These are phyloP conservation scores for Colletotrichum tamarilloi DNA, from an alignment of 2,329 filamentous ascomycete species.

Conservation along the genomic window DNA sequence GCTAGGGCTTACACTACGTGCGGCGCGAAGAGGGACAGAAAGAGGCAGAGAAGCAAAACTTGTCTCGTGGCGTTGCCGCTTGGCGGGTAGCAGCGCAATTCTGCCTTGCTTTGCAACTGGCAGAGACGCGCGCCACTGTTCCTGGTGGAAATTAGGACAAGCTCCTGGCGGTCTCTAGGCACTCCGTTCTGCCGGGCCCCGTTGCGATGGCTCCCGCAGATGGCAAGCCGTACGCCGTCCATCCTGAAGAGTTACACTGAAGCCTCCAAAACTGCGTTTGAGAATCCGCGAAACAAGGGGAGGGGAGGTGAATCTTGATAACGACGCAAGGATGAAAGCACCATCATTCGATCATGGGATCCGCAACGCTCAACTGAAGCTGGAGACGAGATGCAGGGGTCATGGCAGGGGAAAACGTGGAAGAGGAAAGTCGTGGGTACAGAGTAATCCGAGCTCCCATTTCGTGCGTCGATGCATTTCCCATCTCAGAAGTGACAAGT, in stretches of 20 bases:
- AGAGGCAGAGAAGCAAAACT: neutral
- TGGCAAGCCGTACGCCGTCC: neutral
- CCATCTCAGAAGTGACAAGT: constrained; percentile 13
- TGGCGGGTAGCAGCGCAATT: constrained; percentile 23
- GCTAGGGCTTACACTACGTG: constrained; percentile 20
- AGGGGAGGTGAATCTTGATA: neutral
- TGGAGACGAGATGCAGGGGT: constrained; percentile 14
- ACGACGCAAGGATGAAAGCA: constrained; percentile 14
- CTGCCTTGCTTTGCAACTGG: constrained; percentile 11
- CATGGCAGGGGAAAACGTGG: constrained; percentile 9
- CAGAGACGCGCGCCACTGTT: constrained; percentile 32
- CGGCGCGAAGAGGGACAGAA: neutral
- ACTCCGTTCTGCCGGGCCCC: neutral
- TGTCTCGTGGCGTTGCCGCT: constrained; percentile 22
- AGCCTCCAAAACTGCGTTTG: neutral
- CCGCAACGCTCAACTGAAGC: constrained; percentile 9
- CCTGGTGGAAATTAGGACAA: constrained; percentile 34
- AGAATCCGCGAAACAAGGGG: neutral
- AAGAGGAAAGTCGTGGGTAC: neutral
- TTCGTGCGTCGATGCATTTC: constrained; percentile 14
- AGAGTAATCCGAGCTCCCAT: constrained; percentile 14
- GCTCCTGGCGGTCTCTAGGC: constrained; percentile 3
- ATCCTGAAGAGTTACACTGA: neutral
- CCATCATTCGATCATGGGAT: constrained; percentile 13
- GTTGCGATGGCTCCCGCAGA: neutral